Percentiles rank a stretch among this genome's conserved stretches.
These are phyloP conservation scores for Verticillium isaacii DNA, from an alignment of 2,329 filamentous ascomycete genomes.

Conservation along the genomic window DNA sequence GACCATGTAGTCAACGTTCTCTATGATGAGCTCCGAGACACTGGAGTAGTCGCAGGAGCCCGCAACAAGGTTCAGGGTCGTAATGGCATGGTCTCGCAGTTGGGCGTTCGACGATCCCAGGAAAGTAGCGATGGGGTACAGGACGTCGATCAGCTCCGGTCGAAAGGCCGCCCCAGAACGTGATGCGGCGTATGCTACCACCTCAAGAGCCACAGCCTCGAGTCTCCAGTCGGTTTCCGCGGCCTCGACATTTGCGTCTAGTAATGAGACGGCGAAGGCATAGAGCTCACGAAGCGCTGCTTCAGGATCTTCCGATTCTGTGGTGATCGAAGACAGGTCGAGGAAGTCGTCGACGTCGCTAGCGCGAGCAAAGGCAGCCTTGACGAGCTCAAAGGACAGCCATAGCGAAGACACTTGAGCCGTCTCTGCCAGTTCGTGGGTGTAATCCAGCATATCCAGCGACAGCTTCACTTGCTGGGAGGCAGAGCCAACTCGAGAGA, in stretches of 20 bases:
- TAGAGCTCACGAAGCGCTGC: slow-evolving; percentile 61
- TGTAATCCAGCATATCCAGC: slow-evolving; percentile 58
- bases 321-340: slow-evolving; percentile 40
- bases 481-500: slow-evolving; percentile 49
- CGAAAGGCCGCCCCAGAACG: slow-evolving; percentile 66
- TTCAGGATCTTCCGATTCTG: slow-evolving; percentile 36
- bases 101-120: slow-evolving; percentile 65
- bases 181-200: slow-evolving; percentile 69
- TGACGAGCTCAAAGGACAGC: slow-evolving; percentile 70
- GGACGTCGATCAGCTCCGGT: slow-evolving; percentile 79
- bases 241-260: slow-evolving; percentile 50
- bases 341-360: slow-evolving; percentile 63
- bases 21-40: slow-evolving; percentile 75
- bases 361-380: slow-evolving; percentile 45
- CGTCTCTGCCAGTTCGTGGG: slow-evolving; percentile 53
- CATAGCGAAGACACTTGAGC: slow-evolving; percentile 70
- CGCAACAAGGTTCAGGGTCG: slow-evolving; percentile 77
- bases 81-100: slow-evolving; percentile 77
- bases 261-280: slow-evolving; percentile 57
- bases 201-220: slow-evolving; percentile 75
- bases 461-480: slow-evolving; percentile 58
- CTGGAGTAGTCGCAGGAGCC: slow-evolving; percentile 66
- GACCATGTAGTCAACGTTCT: slow-evolving; percentile 94
- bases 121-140: slow-evolving; percentile 89
- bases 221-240: slow-evolving; percentile 62